Evolutionary conservation across 1,139 yeast species (phyloP), one percentile per base, ranked within the genome.

Genomic region (Kodamaea derodonti): DNA sequence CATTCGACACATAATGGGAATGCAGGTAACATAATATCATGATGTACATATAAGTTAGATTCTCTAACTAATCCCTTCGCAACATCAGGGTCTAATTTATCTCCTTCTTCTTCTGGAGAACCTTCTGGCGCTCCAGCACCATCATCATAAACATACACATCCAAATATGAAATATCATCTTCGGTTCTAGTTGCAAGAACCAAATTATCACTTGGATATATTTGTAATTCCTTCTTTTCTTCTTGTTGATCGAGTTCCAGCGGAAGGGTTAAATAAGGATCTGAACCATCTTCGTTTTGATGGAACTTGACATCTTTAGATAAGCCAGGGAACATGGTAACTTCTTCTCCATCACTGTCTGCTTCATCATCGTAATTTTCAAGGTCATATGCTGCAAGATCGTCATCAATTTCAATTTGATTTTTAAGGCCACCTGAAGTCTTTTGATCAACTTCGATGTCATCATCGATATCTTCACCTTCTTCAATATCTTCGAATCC

Each of bases 1-100:
- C 98, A 90, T 60, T 94, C 98, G 24, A 92, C 92, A 57, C 97
- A 86, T 41, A 92, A 71, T 29, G 99, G 99, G 72, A 92, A 92
- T 2, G 97, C 85, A 2, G 99, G 98, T 40, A 92, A 73, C 96
- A 92, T 86, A 46, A 92, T 67, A 58, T 94, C 98, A 62, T 92
- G 99, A 56, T 92, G 99, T 34, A 92, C 95, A 51, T 92, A 92
- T 46, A 92, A 65, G 29, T 82, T 80, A 35, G 81, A 71, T 31
- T 80, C 94, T 62, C 94, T 73, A 32, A 77, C 74, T 49, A 79
- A 61, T 14, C 90, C 90, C 43, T 72, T 73, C 39, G 84, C 84
- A 13, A 79, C 83, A 53, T 78, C 84, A 11, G 74, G 75, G 51
- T 80, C 84, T 30, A 66, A 61, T 43, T 72, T 73, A 49, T 79